Base-by-base conservation (phyloP, 169 alveolate species). In the Plasmodium reichenowi region DNA sequence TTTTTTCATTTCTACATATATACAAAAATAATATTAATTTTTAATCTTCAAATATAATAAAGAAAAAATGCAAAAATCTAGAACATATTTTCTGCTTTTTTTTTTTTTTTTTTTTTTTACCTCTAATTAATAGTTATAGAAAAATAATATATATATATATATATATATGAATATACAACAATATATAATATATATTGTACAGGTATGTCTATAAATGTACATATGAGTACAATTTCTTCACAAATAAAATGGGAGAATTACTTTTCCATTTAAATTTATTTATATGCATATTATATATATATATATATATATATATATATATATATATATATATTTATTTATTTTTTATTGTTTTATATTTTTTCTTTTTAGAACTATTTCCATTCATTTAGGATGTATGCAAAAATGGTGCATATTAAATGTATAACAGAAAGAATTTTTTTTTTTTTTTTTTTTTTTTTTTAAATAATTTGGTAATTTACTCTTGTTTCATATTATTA, bases 1-100 rank as follows among this genome's bases (percentile, higher is more conserved):
- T 7, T 54, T 54, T 54, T 54, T 54, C 63, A 54, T 54, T 54
- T 54, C 63, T 54, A 54, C 63, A 54, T 12, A 54, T 54, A 54
- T 54, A 54, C 63, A 54, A 15, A 54, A 54, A 54, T 9, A 54
- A 29, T 29, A 29, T 29, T 29, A 29, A 29, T 5, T 29, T 29
- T 13, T 5, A 54, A 54, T 4, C 6, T n/a, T 54, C 15, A 54
- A 54, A 15, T 54, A 10, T 54, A 22, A 54, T 9, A 54, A 54
- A 15, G 29, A 12, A 54, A 54, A 54, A 9, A 54, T 54, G 13
- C 4, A 22, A 54, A 54, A 54, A 15, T 54, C 1, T 54, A 54
- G 26, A 54, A 12, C 8, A 54, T 54, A 15, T 54, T 22, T 52
- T 52, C 17, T 52, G 2, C 17, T 10, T n/a, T 48, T 48, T 1